A percentile compares a stretch with the other conserved stretches of the same genome.
phyloP scores from a whole-genome alignment of 371 early-diverging fungal species.

The Coemansia sp. region DNA sequence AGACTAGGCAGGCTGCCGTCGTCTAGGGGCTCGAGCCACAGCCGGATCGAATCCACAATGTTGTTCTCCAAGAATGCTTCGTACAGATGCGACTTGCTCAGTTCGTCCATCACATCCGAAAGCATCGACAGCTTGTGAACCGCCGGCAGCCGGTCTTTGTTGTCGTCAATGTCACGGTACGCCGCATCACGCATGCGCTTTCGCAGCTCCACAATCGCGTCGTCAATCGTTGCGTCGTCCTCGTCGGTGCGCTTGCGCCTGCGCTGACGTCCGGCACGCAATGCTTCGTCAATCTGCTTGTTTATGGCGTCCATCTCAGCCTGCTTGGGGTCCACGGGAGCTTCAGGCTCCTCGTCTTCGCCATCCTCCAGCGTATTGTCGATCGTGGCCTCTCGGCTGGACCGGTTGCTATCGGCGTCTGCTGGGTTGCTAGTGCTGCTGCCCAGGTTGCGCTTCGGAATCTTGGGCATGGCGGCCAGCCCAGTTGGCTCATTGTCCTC shows the following conservation, averaged over 20 bases:
- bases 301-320: slow-evolving; percentile 61
- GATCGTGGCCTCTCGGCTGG: neutral
- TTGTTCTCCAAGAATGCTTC: slow-evolving; percentile 82
- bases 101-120: slow-evolving; percentile 61
- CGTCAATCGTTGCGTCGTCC: slow-evolving; percentile 63
- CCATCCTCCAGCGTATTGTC: slow-evolving; percentile 6
- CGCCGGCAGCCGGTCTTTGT: slow-evolving; percentile 73
- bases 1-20: slow-evolving; percentile 93
- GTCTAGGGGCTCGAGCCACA: slow-evolving; percentile 96
- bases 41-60: slow-evolving; percentile 80
- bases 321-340: slow-evolving; percentile 37
- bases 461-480: slow-evolving; percentile 39
- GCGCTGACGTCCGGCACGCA: slow-evolving; percentile 62
- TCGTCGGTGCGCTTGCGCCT: slow-evolving; percentile 66
- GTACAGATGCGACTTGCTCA: slow-evolving; percentile 71
- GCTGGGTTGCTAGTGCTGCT: neutral
- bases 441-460: slow-evolving; percentile 25
- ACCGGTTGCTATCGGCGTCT: neutral
- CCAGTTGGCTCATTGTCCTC: neutral
- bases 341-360: slow-evolving; percentile 1
- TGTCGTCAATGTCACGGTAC: slow-evolving; percentile 72
- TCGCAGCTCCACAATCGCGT: slow-evolving; percentile 63
- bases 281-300: slow-evolving; percentile 60
- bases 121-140: slow-evolving; percentile 83
- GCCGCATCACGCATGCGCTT: slow-evolving; percentile 84